Conservation (phyloP, 1,139 yeast species). For the Nakaseomyces sp. region DNA sequence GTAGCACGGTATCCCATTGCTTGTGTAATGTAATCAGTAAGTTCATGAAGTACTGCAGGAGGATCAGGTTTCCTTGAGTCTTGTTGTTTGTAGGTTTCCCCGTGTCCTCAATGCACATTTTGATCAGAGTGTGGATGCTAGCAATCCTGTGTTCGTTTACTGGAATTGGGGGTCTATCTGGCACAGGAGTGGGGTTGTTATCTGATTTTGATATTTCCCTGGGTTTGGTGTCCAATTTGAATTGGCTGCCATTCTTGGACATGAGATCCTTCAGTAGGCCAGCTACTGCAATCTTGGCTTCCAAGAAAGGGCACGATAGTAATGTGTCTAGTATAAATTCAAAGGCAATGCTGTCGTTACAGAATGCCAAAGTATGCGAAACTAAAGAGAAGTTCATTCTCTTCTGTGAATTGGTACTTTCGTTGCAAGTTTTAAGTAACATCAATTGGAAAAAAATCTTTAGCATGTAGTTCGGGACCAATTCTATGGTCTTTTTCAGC, state of each 20-base stretch:
- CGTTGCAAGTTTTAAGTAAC: constrained; percentile 33
- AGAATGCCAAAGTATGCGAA: constrained; percentile 45
- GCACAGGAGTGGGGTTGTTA: constrained; percentile 17
- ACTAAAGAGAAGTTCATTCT: constrained; percentile 39
- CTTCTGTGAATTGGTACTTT: constrained; percentile 24
- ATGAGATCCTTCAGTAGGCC: constrained; percentile 61
- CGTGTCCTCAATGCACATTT: constrained; percentile 16
- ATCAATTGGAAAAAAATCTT: constrained; percentile 41
- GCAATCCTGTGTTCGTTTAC: constrained; percentile 28
- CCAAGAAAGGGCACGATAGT: constrained; percentile 56
- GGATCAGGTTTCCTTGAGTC: constrained; percentile 12
- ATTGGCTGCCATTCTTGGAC: constrained; percentile 23
- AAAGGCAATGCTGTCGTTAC: constrained; percentile 51
- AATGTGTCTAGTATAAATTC: constrained; percentile 59
- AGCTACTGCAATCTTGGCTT: constrained; percentile 49
- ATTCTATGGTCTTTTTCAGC: not conserved
- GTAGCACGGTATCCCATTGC: constrained; percentile 24
- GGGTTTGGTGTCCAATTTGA: not conserved
- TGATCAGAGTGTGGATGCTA: constrained; percentile 23
- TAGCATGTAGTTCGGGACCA: constrained; percentile 29
- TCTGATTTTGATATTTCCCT: not conserved
- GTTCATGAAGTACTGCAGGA: constrained; percentile 24
- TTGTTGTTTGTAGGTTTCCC: constrained; percentile 7
- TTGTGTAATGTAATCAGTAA: constrained; percentile 20
- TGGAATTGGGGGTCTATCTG: constrained; percentile 24